Evolutionary conservation across 495 filamentous ascomycete genomes (phyloP), one percentile per base, ranked within the genome.

Genomic region (Penicillium chermesinum): DNA sequence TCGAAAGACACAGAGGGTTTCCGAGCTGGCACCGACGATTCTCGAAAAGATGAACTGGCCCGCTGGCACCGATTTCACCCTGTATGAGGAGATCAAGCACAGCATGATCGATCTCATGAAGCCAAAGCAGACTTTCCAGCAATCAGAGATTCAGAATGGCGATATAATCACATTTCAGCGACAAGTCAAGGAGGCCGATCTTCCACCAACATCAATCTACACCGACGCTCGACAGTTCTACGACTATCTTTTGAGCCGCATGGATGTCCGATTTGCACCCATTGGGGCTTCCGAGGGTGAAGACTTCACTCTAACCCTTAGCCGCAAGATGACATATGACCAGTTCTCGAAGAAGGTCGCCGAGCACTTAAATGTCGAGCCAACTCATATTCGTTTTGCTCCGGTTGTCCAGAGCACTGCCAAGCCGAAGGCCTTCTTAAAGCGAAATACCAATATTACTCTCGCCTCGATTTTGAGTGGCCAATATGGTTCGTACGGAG

Each of bases 21-120:
- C 82, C 46, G 93, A 99, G 17, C 69, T 98, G n/a, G 79, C 85
- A 10, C 81, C 88, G 0, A 69, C 76, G 20, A 96, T 99, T 46
- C 72, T 85, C 32, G 81, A 87, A 58, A 77, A 81, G 58, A 96
- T 96, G 91, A 76, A 80, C 17, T 99, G 94, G 93, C 77, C 83
- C n/a, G 54, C 67, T 6, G 76, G 76, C 8, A 76, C 79, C 0
- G 67, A 84, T 49, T 72, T 85, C 38, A 63, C 74, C 38, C 76
- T 96, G n/a, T 96, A 80, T 65, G 91, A 97, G 77, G 93, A 99
- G 66, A 97, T 99, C 70, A 97, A 96, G 64, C 88, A 90, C 32
- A 84, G 80, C 41, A 97, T 97, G 91, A 95, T 99, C 57, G 93
- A 99, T 54, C 72, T 79, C 10, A 88, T 97, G 76, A 96, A 96